Conservation (phyloP, 164 flowering plant genomes). For the Magnolia kwangsiensis region DNA sequence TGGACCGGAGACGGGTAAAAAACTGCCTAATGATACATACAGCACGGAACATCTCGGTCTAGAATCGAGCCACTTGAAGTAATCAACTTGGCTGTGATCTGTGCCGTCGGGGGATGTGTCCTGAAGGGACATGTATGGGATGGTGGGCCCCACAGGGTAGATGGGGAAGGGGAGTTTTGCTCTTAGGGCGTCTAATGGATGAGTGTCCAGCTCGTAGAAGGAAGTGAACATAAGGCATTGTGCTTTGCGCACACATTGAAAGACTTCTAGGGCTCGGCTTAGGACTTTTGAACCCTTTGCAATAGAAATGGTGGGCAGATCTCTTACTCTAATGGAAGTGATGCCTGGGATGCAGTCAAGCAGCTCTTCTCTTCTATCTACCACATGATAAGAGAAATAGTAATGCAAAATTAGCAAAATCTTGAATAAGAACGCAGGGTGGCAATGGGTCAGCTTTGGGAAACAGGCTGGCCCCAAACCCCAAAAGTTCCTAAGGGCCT, state of each 20-base stretch:
- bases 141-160: slow-evolving; percentile 45
- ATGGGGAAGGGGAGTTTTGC: slow-evolving; percentile 26
- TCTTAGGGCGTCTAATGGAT: slow-evolving; percentile 27
- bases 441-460: too few species aligned
- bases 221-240: slow-evolving; percentile 43
- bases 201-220: slow-evolving; percentile 47
- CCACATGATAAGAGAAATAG: background rate
- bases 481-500: too few species aligned
- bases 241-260: slow-evolving; percentile 24
- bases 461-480: too few species aligned
- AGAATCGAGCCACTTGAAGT: slow-evolving; percentile 40
- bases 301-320: slow-evolving; percentile 34
- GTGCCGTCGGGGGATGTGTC: background rate
- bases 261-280: slow-evolving; percentile 8
- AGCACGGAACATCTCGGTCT: slow-evolving; percentile 37
- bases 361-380: slow-evolving; percentile 32
- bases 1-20: slow-evolving; percentile 23
- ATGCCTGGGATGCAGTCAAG: slow-evolving; percentile 56
- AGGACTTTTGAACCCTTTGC: background rate
- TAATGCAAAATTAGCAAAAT: background rate
- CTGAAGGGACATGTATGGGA: slow-evolving; percentile 26
- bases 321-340: slow-evolving; percentile 32
- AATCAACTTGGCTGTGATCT: slow-evolving; percentile 4
- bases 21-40: slow-evolving; percentile 49
- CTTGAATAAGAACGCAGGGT: too few species aligned